Evolutionary conservation across 2,329 filamentous ascomycete genomes (phyloP).

Genomic region (Metarhizium guizhouense): DNA sequence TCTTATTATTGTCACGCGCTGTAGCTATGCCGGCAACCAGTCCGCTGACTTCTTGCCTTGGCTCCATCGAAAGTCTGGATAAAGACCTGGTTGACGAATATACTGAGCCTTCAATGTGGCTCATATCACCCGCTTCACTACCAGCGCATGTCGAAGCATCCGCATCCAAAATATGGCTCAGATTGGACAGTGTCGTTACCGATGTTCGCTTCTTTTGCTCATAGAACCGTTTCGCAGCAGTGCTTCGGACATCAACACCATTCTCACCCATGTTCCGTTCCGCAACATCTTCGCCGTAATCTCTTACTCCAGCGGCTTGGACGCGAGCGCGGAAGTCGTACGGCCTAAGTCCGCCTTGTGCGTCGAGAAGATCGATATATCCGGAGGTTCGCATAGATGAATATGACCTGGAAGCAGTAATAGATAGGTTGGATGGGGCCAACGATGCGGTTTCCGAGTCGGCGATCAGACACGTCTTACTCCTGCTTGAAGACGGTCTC

Average conservation of each 20-base stretch:
- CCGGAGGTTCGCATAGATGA: not conserved
- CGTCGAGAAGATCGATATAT: conserved; percentile 16
- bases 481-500: not conserved
- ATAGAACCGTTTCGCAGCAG: conserved; percentile 25
- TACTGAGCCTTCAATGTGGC: not conserved
- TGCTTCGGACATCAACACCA: conserved; percentile 20
- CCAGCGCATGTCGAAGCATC: not conserved
- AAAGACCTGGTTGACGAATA: not conserved
- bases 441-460: not conserved
- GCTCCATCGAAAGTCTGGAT: not conserved
- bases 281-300: conserved; percentile 53
- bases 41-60: not conserved
- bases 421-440: not conserved
- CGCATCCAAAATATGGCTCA: conserved; percentile 2
- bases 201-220: not conserved
- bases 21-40: not conserved
- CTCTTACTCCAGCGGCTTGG: conserved; percentile 36
- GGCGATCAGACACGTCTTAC: not conserved
- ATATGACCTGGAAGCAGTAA: not conserved
- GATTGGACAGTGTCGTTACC: not conserved
- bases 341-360: conserved; percentile 28
- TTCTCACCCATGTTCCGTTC: conserved; percentile 43
- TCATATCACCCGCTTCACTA: conserved; percentile 1
- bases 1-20: not conserved
- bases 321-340: conserved; percentile 36